Base-by-base conservation (phyloP, 805 yeast genomes). In the Kuraishia hungarica region DNA sequence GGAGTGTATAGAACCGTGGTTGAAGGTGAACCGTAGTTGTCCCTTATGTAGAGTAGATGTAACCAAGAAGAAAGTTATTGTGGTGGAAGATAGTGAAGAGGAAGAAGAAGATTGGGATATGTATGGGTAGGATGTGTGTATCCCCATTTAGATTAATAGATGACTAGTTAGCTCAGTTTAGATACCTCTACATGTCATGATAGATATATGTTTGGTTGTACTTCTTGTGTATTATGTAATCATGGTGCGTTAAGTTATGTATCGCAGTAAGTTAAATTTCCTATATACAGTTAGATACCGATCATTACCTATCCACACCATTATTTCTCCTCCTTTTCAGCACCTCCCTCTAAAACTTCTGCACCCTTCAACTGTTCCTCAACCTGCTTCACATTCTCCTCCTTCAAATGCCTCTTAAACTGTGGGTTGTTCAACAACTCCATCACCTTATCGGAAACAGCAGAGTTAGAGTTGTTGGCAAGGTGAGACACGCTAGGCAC, bases 1-100 rank as follows among this genome's bases (percentile, higher is more conserved):
- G 59, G 97, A 93, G 61, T 92, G 97, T 67, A 83, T 93, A 46
- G 86, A 87, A 0, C 94, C 96, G 0, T 92, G 98, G 98, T 74
- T 93, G 53, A 80, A 82, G 59, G 73, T 83, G 53, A 82, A 86
- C 61, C 72, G 79, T 1, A 86, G 89, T 0, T 92, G 98, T 64
- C 98, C 98, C 0, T 68, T 93, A 62, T 93, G 97, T 65, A 76
- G 98, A 59, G 82, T 79, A 57, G 85, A 90, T 63, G 81, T 92
- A 24, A 66, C 80, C 21, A 79, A 75, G 53, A 80, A 72, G 72
- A 80, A 72, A 67, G 69, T 61, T 66, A 72, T 62, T 13, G 67
- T 61, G 54, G 57, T 55, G 57, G 64, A 67, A 17, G 71, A 70
- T 17, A 77, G 73, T 21, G 80, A 79, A 11, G 84, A 82, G 54